Evolutionary conservation across 2,329 filamentous ascomycete genomes (phyloP).

Genomic region (Diatrype stigma): DNA sequence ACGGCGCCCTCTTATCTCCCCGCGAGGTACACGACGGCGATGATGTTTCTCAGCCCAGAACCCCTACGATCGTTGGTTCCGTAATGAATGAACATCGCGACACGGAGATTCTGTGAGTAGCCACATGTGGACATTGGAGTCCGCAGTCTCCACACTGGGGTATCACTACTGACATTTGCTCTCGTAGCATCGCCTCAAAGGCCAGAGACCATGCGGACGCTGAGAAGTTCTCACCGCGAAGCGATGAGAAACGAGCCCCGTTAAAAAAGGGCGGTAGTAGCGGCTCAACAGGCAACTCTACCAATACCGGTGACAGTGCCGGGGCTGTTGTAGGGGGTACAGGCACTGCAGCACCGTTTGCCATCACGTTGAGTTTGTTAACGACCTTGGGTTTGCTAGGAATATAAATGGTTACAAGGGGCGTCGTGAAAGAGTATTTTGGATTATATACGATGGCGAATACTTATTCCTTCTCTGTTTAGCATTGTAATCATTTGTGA

Average conservation of each 20-base stretch:
- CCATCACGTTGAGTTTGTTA: neutral
- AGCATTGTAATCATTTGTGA: too few relatives aligned
- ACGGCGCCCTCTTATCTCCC: neutral
- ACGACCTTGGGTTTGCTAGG: neutral
- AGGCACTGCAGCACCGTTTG: neutral
- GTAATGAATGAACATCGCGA: neutral
- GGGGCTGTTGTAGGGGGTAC: neutral
- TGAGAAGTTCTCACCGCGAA: neutral
- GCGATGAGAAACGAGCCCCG: neutral
- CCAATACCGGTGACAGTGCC: neutral
- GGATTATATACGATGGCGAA: too few relatives aligned
- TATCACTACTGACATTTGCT: neutral
- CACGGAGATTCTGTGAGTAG: neutral
- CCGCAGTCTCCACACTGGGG: too few relatives aligned
- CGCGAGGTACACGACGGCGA: neutral
- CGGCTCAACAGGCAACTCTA: neutral
- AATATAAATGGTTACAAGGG: neutral
- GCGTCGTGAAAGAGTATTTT: too few relatives aligned
- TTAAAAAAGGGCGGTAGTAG: neutral
- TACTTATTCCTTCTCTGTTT: too few relatives aligned
- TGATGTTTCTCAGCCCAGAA: neutral
- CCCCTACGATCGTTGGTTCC: too few relatives aligned
- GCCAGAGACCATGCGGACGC: neutral
- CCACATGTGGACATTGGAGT: neutral
- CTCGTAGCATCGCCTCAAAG: neutral